Percentiles rank a stretch among this genome's conserved stretches.
phyloP scores from a whole-genome alignment of 345 rosid species.

The Aquilaria malaccensis region DNA sequence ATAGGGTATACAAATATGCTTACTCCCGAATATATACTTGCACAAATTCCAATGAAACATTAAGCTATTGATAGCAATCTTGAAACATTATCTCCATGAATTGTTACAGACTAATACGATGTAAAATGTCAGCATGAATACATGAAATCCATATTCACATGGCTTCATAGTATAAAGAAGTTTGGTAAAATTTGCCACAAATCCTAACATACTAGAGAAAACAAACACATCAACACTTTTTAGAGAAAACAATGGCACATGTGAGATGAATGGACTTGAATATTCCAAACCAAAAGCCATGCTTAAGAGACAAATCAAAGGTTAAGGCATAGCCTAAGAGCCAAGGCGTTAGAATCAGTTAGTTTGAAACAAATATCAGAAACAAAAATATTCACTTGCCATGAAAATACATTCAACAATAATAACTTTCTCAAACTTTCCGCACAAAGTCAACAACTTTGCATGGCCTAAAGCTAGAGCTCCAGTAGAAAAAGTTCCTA shows the following conservation, averaged over 20 bases:
- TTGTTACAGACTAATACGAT: slow-evolving; percentile 72
- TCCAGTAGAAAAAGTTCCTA: slow-evolving; percentile 87
- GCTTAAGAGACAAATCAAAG: no score
- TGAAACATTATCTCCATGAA: slow-evolving; percentile 37
- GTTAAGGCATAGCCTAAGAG: no score
- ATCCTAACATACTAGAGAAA: slow-evolving; percentile 28
- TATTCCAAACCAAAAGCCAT: no score
- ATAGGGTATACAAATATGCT: slow-evolving; percentile 61
- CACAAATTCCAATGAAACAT: slow-evolving; percentile 59
- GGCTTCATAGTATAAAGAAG: slow-evolving; percentile 65
- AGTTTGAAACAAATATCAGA: background rate
- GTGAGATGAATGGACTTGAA: no score
- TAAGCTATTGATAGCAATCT: slow-evolving; percentile 51
- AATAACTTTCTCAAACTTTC: slow-evolving; percentile 37
- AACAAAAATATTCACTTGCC: slow-evolving; percentile 42
- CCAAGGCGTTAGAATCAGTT: no score
- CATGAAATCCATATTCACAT: slow-evolving; percentile 78
- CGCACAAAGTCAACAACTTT: slow-evolving; percentile 36
- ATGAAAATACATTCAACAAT: slow-evolving; percentile 56
- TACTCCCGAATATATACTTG: slow-evolving; percentile 46
- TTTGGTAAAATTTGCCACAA: slow-evolving; percentile 53
- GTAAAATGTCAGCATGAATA: slow-evolving; percentile 84
- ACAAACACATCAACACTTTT: background rate
- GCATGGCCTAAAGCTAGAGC: slow-evolving; percentile 75
- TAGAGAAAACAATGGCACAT: background rate